Percentiles rank a stretch among this genome's conserved stretches.
phyloP scores from a whole-genome alignment of 371 early-diverging fungal species.

The Dichotomocladium elegans region DNA sequence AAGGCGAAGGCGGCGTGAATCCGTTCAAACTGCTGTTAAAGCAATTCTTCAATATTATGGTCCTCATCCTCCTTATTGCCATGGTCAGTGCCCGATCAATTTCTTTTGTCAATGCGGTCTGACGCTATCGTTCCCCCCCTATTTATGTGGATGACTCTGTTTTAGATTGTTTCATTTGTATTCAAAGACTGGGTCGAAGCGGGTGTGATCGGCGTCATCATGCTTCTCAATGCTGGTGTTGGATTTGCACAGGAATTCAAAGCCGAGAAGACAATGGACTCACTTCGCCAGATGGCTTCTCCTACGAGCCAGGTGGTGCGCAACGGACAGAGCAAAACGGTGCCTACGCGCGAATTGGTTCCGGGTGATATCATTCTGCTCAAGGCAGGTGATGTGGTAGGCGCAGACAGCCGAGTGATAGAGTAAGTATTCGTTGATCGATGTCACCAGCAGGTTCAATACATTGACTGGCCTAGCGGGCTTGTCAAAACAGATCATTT shows the following conservation, averaged over 20 bases:
- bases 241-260: constrained; percentile 87
- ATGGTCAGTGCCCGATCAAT: constrained; percentile 34
- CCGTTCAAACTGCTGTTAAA: constrained; percentile 64
- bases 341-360: constrained; percentile 75
- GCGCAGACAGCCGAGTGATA: constrained; percentile 87
- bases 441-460: too few relatives aligned
- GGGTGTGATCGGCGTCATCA: constrained; percentile 71
- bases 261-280: constrained; percentile 87
- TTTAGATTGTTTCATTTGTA: constrained; percentile 54
- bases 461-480: too few relatives aligned
- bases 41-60: constrained; percentile 83
- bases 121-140: neutral
- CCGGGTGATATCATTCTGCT: constrained; percentile 88
- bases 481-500: constrained; percentile 32
- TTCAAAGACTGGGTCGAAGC: constrained; percentile 66
- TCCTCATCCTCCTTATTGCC: constrained; percentile 74
- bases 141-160: neutral
- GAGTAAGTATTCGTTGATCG: constrained; percentile 45
- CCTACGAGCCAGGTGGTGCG: constrained; percentile 73
- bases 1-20: constrained; percentile 66
- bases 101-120: neutral
- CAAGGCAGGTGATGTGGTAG: constrained; percentile 89
- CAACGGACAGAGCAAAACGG: constrained; percentile 63
- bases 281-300: constrained; percentile 78
- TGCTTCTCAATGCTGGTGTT: constrained; percentile 74